Percentiles rank a stretch among this genome's conserved stretches.
Conservation (phyloP, 2,329 filamentous ascomycete genomes). For the Incumbomyces lentus region DNA sequence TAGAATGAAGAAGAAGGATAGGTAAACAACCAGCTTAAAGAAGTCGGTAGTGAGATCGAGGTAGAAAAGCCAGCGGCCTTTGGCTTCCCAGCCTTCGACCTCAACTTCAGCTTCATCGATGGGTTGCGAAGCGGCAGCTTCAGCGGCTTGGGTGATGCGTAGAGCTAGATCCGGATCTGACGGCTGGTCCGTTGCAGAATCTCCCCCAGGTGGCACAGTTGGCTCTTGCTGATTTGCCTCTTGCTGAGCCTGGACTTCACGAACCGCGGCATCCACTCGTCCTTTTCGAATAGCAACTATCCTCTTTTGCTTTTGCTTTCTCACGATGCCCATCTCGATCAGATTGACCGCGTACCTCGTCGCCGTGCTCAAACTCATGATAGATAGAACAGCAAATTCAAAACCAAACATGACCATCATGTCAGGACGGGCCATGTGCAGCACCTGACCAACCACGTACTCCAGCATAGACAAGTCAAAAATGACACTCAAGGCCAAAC, state of each 20-base stretch:
- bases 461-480: conserved; percentile 73
- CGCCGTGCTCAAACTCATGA: conserved; percentile 69
- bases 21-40: conserved; percentile 78
- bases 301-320: conserved; percentile 60
- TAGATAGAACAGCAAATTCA: conserved; percentile 80
- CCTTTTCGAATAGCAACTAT: conserved; percentile 59
- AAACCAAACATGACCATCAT: conserved; percentile 99
- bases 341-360: conserved; percentile 70
- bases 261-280: conserved; percentile 22
- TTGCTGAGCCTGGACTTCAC: conserved; percentile 27
- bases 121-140: conserved; percentile 37
- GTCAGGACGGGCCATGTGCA: conserved; percentile 78
- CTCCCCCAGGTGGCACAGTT: conserved; percentile 11
- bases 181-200: conserved; percentile 19
- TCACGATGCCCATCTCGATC: conserved; percentile 64
- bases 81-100: conserved; percentile 90
- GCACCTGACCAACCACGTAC: conserved; percentile 72
- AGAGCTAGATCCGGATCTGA: conserved; percentile 23
- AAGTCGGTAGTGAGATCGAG: conserved; percentile 83
- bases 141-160: neutral
- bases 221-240: conserved; percentile 24
- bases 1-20: conserved; percentile 86
- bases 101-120: conserved; percentile 91
- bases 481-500: conserved; percentile 63
- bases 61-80: conserved; percentile 83